Evolutionary conservation across 495 filamentous ascomycete genomes (phyloP).

Genomic region (Jackrogersella minutella): DNA sequence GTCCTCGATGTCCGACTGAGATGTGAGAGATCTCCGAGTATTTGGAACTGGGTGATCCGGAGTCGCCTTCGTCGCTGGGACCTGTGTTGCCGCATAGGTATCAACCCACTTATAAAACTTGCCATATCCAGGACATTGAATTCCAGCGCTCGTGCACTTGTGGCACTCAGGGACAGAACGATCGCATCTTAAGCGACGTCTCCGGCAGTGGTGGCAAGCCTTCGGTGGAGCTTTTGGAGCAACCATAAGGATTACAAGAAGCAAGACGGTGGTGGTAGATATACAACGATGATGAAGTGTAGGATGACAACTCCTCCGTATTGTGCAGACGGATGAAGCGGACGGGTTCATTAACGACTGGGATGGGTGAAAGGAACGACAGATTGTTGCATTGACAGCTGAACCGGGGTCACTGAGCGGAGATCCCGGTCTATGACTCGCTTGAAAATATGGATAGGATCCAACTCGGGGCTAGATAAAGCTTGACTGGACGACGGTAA

Average conservation of each 20-base stretch:
- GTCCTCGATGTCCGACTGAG: neutral
- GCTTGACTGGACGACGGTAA: constrained; percentile 24
- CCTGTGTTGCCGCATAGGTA: constrained; percentile 41
- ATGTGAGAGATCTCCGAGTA: neutral
- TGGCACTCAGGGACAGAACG: constrained; percentile 57
- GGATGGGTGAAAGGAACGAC: neutral
- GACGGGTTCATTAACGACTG: neutral
- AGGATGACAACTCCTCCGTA: neutral
- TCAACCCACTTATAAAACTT: constrained; percentile 53
- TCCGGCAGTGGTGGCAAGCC: constrained; percentile 61
- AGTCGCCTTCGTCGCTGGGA: constrained; percentile 3
- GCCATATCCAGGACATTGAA: constrained; percentile 58
- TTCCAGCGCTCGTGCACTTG: constrained; percentile 56
- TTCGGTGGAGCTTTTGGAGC: constrained; percentile 44
- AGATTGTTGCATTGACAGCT: constrained; percentile 1
- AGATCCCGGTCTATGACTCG: neutral
- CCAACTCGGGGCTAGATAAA: constrained; percentile 7
- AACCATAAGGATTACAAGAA: constrained; percentile 33
- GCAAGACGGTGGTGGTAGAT: no score
- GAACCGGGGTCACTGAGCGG: neutral
- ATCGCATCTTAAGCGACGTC: constrained; percentile 63
- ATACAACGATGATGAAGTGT: neutral
- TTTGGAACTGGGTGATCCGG: neutral
- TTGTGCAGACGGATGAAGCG: neutral
- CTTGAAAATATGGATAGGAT: neutral